These are phyloP conservation scores for Ogataea trehaloabstinens DNA, from an alignment of 805 yeast species.

Conservation along the genomic window DNA sequence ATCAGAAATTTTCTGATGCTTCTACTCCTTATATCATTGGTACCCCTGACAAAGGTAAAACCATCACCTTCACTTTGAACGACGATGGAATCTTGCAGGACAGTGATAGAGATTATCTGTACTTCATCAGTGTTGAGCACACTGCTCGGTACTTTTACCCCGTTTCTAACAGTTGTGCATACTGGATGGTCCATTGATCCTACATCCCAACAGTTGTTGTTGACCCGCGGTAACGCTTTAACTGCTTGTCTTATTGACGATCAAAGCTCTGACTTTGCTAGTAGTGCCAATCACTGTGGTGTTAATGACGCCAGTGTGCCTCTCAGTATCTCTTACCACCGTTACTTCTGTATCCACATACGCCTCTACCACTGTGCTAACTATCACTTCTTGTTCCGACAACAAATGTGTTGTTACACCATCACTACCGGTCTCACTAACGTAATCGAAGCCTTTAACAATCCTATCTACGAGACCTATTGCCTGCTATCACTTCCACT, in stretches of 20 bases:
- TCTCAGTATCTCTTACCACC: constrained; percentile 1
- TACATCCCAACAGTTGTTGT: not conserved
- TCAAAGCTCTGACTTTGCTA: no score
- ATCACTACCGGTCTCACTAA: constrained; percentile 32
- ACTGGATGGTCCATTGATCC: not conserved
- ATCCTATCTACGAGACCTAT: constrained; percentile 34
- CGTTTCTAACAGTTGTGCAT: not conserved
- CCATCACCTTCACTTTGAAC: constrained; percentile 1
- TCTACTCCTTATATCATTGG: not conserved
- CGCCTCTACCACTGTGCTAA: constrained; percentile 1
- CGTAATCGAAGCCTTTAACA: constrained; percentile 22
- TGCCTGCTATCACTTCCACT: constrained; percentile 27
- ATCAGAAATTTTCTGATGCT: not conserved
- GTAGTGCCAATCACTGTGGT: no score
- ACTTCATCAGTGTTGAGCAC: not conserved
- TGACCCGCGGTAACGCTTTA: no score
- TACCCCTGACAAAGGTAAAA: not conserved
- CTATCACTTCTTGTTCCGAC: constrained; percentile 10
- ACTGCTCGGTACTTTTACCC: not conserved
- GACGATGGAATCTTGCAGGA: constrained; percentile 2
- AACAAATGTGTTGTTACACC: constrained; percentile 17
- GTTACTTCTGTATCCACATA: constrained; percentile 6
- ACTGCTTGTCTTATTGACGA: no score
- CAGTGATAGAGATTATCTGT: constrained; percentile 1
- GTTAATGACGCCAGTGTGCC: no score